These are phyloP conservation scores for Coniochaeta hoffmannii DNA, from an alignment of 2,329 filamentous ascomycete genomes.

Conservation along the genomic window DNA sequence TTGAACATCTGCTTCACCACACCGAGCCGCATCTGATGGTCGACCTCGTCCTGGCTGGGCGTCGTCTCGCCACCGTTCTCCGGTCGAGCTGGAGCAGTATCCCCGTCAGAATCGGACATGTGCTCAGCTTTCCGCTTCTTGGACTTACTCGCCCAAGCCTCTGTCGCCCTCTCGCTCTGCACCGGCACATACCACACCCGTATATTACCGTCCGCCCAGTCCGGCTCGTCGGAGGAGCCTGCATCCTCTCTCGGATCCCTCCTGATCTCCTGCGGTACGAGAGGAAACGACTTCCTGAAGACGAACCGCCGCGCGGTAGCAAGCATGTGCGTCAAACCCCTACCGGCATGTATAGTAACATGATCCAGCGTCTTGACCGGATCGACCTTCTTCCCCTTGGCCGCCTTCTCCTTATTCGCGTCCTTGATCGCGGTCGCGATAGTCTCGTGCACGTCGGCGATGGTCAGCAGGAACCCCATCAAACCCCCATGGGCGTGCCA, in stretches of 20 bases:
- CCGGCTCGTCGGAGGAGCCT: slow-evolving; percentile 37
- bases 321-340: slow-evolving; percentile 72
- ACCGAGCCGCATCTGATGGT: not conserved
- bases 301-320: slow-evolving; percentile 82
- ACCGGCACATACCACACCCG: slow-evolving; percentile 75
- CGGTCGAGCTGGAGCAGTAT: not conserved
- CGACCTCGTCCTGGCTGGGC: not conserved
- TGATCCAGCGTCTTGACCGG: slow-evolving; percentile 1
- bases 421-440: slow-evolving; percentile 32
- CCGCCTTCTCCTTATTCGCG: slow-evolving; percentile 31
- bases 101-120: slow-evolving; percentile 5
- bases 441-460: slow-evolving; percentile 59
- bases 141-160: slow-evolving; percentile 12
- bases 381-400: slow-evolving; percentile 23
- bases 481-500: slow-evolving; percentile 78
- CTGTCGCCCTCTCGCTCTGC: slow-evolving; percentile 18
- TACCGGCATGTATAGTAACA: slow-evolving; percentile 58
- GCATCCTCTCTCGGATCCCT: slow-evolving; percentile 28
- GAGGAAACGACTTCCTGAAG: slow-evolving; percentile 72
- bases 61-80: not conserved
- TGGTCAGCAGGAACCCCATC: slow-evolving; percentile 74
- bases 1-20: not conserved
- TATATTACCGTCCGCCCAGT: slow-evolving; percentile 70
- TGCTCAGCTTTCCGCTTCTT: slow-evolving; percentile 37
- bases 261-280: slow-evolving; percentile 63